A percentile compares a stretch with the other conserved stretches of the same genome.
These are phyloP conservation scores for Bidens hawaiensis DNA, from an alignment of 140 eudicot species.

Conservation along the genomic window DNA sequence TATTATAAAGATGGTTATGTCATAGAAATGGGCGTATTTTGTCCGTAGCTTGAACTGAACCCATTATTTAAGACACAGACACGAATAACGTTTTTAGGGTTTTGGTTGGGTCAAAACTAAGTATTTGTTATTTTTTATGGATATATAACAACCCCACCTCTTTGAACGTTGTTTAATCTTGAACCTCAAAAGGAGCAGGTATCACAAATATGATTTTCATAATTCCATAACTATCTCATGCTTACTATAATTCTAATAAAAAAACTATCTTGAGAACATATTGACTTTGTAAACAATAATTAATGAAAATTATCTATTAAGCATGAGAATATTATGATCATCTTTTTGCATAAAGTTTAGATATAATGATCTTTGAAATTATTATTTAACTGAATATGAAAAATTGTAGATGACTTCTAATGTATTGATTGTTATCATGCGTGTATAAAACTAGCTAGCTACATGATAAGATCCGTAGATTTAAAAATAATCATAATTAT, in stretches of 20 bases:
- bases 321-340: conserved; percentile 5
- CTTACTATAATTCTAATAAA: background rate
- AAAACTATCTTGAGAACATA: background rate
- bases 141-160: background rate
- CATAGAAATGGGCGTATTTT: background rate
- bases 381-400: background rate
- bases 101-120: background rate
- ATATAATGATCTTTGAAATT: background rate
- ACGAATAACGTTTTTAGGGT: background rate
- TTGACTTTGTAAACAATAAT: conserved; percentile 21
- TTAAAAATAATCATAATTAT: too few relatives aligned
- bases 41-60: background rate
- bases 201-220: background rate
- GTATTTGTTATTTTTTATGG: background rate
- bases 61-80: background rate
- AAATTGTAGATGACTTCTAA: background rate
- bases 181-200: background rate
- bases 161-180: background rate
- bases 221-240: background rate
- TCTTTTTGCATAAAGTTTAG: background rate
- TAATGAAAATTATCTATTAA: conserved; percentile 4
- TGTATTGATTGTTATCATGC: background rate
- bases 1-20: background rate
- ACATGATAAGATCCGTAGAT: too few relatives aligned
- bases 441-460: background rate